Evolutionary conservation across 495 filamentous ascomycete genomes (phyloP).

Genomic region (Penicillium bialowiezense): DNA sequence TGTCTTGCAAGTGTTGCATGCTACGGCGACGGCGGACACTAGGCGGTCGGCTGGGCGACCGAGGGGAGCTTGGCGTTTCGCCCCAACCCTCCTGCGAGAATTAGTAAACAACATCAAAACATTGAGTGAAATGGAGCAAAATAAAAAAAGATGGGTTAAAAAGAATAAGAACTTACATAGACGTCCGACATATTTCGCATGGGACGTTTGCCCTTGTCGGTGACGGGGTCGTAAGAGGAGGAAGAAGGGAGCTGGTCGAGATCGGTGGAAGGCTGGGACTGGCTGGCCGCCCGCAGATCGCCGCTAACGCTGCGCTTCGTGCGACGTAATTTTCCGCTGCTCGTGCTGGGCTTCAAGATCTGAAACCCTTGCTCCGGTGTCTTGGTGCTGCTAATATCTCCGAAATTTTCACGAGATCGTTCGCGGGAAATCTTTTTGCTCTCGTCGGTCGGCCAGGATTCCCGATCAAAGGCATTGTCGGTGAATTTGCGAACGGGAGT

Average conservation of each 20-base stretch:
- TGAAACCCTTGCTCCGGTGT: slow-evolving; percentile 36
- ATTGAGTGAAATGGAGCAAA: too few relatives aligned
- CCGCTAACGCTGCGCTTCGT: slow-evolving; percentile 72
- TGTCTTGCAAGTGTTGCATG: slow-evolving; percentile 85
- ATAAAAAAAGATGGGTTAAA: slow-evolving; percentile 12
- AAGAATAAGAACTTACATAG: slow-evolving; percentile 67
- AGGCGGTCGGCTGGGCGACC: slow-evolving; percentile 91
- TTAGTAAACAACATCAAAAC: slow-evolving; percentile 27
- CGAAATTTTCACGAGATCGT: slow-evolving; percentile 22
- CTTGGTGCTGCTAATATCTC: slow-evolving; percentile 26
- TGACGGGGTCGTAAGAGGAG: slow-evolving; percentile 69
- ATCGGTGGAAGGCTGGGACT: slow-evolving; percentile 32
- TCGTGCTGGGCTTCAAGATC: slow-evolving; percentile 33
- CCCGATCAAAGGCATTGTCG: slow-evolving; percentile 49
- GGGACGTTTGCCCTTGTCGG: slow-evolving; percentile 82
- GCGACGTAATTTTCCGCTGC: slow-evolving; percentile 57
- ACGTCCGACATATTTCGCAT: slow-evolving; percentile 86
- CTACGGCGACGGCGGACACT: slow-evolving; percentile 94
- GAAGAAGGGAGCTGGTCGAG: slow-evolving; percentile 52
- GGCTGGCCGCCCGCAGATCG: slow-evolving; percentile 72
- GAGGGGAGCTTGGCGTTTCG: slow-evolving; percentile 84
- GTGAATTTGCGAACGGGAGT: slow-evolving; percentile 45
- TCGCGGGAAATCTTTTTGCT: slow-evolving; percentile 30
- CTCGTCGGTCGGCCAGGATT: slow-evolving; percentile 50
- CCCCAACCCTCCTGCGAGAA: slow-evolving; percentile 81